phyloP scores from a whole-genome alignment of 1,284 basidiomycete species.

The Ustilago bromivora region DNA sequence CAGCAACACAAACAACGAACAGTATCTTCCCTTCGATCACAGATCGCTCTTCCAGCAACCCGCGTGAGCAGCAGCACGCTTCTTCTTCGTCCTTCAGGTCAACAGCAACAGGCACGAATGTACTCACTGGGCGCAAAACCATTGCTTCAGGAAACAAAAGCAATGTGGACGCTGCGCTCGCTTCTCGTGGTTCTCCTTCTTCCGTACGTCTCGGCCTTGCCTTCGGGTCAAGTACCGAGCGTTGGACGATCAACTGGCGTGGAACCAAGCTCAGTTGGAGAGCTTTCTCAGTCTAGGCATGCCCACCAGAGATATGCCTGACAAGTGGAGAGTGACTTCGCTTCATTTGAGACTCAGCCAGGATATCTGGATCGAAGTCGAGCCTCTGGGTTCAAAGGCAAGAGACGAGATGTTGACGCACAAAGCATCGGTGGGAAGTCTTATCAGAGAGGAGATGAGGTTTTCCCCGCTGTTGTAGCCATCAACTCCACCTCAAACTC shows the following conservation, averaged over 20 bases:
- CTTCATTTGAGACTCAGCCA: slow-evolving; percentile 19
- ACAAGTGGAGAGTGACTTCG: slow-evolving; percentile 10
- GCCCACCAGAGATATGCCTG: slow-evolving; percentile 1
- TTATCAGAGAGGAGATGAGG: slow-evolving; percentile 22
- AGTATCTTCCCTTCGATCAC: slow-evolving; percentile 8
- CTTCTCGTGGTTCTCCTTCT: slow-evolving; percentile 38
- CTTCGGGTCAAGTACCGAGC: slow-evolving; percentile 12
- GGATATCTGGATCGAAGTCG: slow-evolving; percentile 42
- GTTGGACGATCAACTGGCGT: slow-evolving; percentile 28
- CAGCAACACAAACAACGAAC: slow-evolving; percentile 4
- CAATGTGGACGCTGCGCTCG: slow-evolving; percentile 35
- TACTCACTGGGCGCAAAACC: background rate
- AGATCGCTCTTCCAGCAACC: slow-evolving; percentile 9
- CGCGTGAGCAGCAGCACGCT: slow-evolving; percentile 15
- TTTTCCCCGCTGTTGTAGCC: slow-evolving; percentile 41
- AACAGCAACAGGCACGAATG: background rate
- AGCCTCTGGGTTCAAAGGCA: slow-evolving; percentile 8
- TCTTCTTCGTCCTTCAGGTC: slow-evolving; percentile 6
- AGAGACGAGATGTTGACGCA: slow-evolving; percentile 8
- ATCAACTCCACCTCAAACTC: slow-evolving; percentile 13
- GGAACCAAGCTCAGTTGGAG: slow-evolving; percentile 26
- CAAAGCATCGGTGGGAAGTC: slow-evolving; percentile 18
- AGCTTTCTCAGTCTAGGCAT: slow-evolving; percentile 19
- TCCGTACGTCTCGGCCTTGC: slow-evolving; percentile 38
- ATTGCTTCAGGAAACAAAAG: background rate